Percentiles rank a stretch among this genome's conserved stretches.
Evolutionary conservation across 1,284 basidiomycete species (phyloP).

Genomic region (Pholiota adiposa): DNA sequence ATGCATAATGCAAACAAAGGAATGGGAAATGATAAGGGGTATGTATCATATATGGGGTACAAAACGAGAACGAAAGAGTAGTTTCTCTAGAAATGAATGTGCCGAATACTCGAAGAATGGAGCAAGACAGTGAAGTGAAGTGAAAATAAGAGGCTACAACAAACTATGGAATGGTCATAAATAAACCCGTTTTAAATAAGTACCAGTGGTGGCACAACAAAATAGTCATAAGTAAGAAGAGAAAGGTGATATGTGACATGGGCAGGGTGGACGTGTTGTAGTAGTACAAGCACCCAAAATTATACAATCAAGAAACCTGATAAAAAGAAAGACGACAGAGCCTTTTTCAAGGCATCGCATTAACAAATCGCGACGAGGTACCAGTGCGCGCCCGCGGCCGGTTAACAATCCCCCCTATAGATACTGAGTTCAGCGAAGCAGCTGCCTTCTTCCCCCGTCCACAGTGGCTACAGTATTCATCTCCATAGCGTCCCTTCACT

Average conservation of each 20-base stretch:
- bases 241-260: slow-evolving; percentile 70
- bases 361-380: slow-evolving; percentile 59
- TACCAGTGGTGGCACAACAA: slow-evolving; percentile 80
- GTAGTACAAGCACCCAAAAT: not conserved
- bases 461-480: slow-evolving; percentile 61
- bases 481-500: slow-evolving; percentile 44
- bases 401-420: slow-evolving; percentile 51
- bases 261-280: not conserved
- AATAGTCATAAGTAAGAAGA: slow-evolving; percentile 94
- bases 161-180: slow-evolving; percentile 5
- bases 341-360: slow-evolving; percentile 41
- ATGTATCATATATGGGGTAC: not conserved
- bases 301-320: slow-evolving; percentile 5
- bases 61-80: slow-evolving; percentile 14
- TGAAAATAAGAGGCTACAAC: too few relatives aligned
- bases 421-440: slow-evolving; percentile 6
- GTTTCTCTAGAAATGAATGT: slow-evolving; percentile 7
- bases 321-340: not conserved
- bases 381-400: slow-evolving; percentile 71
- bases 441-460: slow-evolving; percentile 48
- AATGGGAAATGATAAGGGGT: not conserved
- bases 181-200: slow-evolving; percentile 8
- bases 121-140: not conserved
- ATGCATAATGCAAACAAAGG: slow-evolving; percentile 2
- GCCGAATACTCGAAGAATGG: slow-evolving; percentile 3